Evolutionary conservation across 1,139 yeast genomes (phyloP), one percentile per base, ranked within the genome.

Genomic region (Blastobotrys raffinosifermentans): DNA sequence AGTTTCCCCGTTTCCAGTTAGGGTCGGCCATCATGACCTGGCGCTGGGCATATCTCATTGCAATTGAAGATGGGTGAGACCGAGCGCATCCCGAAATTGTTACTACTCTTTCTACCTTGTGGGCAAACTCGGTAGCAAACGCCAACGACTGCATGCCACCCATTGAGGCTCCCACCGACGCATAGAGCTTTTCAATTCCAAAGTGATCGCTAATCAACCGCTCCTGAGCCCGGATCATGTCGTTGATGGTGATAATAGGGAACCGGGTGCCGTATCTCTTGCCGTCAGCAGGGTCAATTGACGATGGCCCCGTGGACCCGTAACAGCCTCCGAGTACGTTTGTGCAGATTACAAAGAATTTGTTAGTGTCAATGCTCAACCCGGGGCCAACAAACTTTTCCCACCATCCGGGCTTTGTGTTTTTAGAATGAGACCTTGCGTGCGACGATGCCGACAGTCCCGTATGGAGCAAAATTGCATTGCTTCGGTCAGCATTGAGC

Each of bases 71-170:
- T 1, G 97, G 97, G 58, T 87, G 96, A 0, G 95, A 84, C 51
- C 94, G 70, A 2, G 96, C 94, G 65, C 96, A 87, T 3, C 94
- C 96, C 33, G 93, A 80, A 21, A 87, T 83, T 8, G 86, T 74
- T 1, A 86, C 75, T 3, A 87, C 71, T 39, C 80, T 77, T 5
- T 70, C 72, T 4, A 87, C 96, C 43, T 71, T 73, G 29, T 80
- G 78, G 1, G 94, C 86, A 54, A 81, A 87, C 54, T 83, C 94
- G 59, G 78, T 74, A 0, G 86, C 95, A 58, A 78, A 85, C 0
- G 96, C 94, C 41, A 87, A 69, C 8, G 91, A 80, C 63, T 87
- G 96, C 96, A 87, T 86, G 14, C 96, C 97, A 19, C 97, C 97
- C 94, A 87, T 85, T 0, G 95, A 85, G 1, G 95, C 82, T 4